Evolutionary conservation across 129 eudicot genomes (phyloP), one percentile per base, ranked within the genome.

Genomic region (Escallonia herrerae): DNA sequence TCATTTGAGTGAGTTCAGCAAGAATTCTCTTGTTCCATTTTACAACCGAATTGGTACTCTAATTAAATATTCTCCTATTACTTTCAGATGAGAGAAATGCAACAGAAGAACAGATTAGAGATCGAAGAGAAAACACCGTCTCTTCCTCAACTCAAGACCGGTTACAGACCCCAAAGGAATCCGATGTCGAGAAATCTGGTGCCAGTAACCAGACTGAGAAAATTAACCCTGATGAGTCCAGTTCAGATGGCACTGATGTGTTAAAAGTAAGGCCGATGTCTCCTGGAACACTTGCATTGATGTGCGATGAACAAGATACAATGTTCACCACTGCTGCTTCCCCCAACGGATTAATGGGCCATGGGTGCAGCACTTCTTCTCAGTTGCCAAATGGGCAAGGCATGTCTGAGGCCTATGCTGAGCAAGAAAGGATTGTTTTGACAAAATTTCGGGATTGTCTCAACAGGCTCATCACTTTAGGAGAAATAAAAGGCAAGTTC

Each of bases 261-360:
- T 75, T 85, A 56, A 83, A 81, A 72, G 76, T 74, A 47, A 74
- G 89, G 67, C 95, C 98, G 49, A 73, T 91, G 90, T 91, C 96
- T 33, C 96, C 96, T 2, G 86, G 90, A 67, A 91, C 97, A 10
- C 77, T 91, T 68, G 97, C 95, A 41, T 85, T 91, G 67, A 80
- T 87, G 97, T 91, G 97, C 59, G 97, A 91, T 65, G 97, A 91
- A 70, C 94, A 84, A 72, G 97, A 84, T 56, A 72, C 87, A 50
- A 71, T 80, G 74, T 87, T 91, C 62, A 67, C 78, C 38, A 15
- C 84, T 58, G 77, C 79, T 73, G 78, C 83, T 69, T 71, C 86
- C 63, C 75, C 85, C 37, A 80, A 62, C 63, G 71, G 78, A 40
- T 47, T 72, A 67, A 56, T 62, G 51, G 68, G 60, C 57, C 76